These are phyloP conservation scores for Rhizophagus clarus DNA, from an alignment of 192 early-diverging fungal genomes.

Conservation along the genomic window DNA sequence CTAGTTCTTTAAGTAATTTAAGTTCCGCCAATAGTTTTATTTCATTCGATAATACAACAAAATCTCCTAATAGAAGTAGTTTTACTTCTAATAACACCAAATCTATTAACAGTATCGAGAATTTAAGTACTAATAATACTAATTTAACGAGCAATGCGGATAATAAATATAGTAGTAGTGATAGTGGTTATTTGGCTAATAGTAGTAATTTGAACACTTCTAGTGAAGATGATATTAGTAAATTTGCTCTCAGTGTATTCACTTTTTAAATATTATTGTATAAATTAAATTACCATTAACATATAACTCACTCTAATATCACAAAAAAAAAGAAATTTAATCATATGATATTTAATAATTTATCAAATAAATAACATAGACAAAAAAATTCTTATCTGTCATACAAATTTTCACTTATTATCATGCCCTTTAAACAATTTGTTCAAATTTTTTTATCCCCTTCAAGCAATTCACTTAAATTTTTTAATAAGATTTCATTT, in stretches of 20 bases:
- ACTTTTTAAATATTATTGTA: too few species aligned
- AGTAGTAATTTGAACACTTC: not conserved
- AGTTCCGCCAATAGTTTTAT: not conserved
- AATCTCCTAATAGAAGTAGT: not conserved
- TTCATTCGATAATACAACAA: not conserved
- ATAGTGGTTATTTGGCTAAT: not conserved
- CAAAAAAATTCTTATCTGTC: too few species aligned
- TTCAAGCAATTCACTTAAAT: not conserved
- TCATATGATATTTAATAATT: too few species aligned
- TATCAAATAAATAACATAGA: too few species aligned
- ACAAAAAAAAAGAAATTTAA: too few species aligned
- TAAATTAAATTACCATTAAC: too few species aligned
- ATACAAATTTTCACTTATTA: too few species aligned
- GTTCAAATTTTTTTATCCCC: too few species aligned
- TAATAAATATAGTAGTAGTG: not conserved
- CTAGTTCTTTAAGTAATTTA: not conserved
- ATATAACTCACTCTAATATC: too few species aligned
- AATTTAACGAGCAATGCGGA: not conserved
- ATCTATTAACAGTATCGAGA: not conserved
- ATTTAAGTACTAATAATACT: not conserved
- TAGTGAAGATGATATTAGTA: not conserved
- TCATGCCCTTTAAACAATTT: too few species aligned
- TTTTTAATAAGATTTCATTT: conserved; percentile 49
- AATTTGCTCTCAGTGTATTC: too few species aligned
- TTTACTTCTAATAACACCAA: not conserved